These are phyloP conservation scores for Magnolia kwangsiensis DNA, from an alignment of 164 flowering plant species.

Conservation along the genomic window DNA sequence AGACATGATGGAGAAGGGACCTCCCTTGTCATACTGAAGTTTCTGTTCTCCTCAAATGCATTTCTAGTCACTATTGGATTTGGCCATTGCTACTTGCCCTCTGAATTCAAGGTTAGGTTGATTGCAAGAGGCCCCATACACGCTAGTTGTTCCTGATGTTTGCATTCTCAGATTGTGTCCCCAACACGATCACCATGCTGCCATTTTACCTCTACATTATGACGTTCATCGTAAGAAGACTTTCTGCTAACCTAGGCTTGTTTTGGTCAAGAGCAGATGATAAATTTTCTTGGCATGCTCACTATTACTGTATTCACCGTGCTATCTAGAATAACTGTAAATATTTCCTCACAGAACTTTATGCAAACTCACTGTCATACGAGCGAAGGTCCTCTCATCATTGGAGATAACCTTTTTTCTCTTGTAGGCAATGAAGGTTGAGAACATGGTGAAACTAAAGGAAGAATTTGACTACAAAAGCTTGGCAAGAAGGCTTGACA, in stretches of 20 bases:
- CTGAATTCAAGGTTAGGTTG: no score
- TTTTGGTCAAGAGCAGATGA: background rate
- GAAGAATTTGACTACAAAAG: conserved; percentile 99
- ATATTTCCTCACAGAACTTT: background rate
- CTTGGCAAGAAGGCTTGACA: conserved; percentile 75
- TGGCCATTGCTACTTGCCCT: no score
- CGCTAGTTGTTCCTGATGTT: background rate
- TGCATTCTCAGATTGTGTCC: background rate
- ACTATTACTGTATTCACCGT: background rate
- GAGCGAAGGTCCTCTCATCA: background rate
- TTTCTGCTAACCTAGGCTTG: background rate
- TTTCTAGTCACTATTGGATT: no score
- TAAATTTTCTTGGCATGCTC: background rate
- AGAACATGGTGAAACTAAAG: conserved; percentile 92
- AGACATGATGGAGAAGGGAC: no score
- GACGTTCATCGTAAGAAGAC: background rate
- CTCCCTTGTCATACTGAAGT: no score
- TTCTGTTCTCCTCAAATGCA: no score
- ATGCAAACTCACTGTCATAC: no score
- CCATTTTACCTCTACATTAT: background rate
- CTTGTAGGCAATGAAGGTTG: conserved; percentile 94
- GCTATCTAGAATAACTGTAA: no score
- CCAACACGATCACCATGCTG: background rate
- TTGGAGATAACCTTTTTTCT: background rate
- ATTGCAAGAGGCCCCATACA: background rate